Conservation (phyloP, 306 rosid species). For the Rubus parviflorus region DNA sequence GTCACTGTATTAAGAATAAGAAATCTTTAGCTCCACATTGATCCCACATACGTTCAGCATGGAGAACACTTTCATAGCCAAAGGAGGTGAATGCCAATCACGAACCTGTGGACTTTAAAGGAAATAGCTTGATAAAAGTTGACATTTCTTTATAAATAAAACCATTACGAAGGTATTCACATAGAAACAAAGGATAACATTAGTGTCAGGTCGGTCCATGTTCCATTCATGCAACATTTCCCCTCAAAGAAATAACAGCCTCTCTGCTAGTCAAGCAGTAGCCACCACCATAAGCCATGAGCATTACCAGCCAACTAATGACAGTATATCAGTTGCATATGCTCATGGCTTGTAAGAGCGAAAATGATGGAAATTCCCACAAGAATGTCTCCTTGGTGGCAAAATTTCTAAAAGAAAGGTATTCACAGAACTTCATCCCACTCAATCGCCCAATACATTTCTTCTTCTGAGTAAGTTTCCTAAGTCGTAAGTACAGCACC, state of each 20-base stretch:
- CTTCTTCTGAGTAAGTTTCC: not conserved
- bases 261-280: not conserved
- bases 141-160: not conserved
- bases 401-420: not conserved
- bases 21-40: not conserved
- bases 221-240: not conserved
- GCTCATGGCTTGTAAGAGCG: too few species aligned
- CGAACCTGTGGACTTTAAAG: not conserved
- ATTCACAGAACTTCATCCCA: not conserved
- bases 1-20: not conserved
- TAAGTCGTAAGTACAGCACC: not conserved
- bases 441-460: not conserved
- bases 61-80: not conserved
- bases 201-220: not conserved
- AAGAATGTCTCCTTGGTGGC: not conserved
- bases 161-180: not conserved
- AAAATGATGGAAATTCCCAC: not conserved
- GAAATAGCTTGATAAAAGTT: not conserved
- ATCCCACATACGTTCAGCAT: slow-evolving; percentile 10
- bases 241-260: not conserved
- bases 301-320: not conserved
- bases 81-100: not conserved
- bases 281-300: not conserved
- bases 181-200: not conserved
- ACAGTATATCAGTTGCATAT: not conserved